Evolutionary conservation across 169 alveolate species (phyloP).

Genomic region (Eimeria brunetti): DNA sequence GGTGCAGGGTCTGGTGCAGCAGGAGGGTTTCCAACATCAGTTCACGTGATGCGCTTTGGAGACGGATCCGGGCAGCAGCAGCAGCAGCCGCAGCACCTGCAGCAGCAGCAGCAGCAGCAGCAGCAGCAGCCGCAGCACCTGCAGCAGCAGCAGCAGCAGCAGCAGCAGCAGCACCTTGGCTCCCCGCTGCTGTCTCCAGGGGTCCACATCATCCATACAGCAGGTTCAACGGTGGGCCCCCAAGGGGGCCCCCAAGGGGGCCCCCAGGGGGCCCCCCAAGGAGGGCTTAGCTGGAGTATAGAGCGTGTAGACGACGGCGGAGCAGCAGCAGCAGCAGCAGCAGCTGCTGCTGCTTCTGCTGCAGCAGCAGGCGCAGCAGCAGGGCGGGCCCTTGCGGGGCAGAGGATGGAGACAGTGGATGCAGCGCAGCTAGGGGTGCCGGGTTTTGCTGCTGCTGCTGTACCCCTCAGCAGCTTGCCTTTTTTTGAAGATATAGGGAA

Average conservation of each 20-base stretch:
- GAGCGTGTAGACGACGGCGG: not conserved
- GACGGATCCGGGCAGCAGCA: no score
- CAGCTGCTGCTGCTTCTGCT: no score
- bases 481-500: not conserved
- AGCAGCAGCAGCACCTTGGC: not conserved
- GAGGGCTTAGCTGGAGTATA: not conserved
- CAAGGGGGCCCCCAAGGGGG: no score
- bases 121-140: no score
- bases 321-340: not conserved
- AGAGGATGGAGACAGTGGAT: not conserved
- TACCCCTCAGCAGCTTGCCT: constrained; percentile 1
- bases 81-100: no score
- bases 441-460: not conserved
- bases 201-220: no score
- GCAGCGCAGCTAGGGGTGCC: not conserved
- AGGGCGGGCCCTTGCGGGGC: not conserved
- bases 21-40: no score
- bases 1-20: no score
- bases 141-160: not conserved
- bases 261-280: not conserved
- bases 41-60: not conserved
- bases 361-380: no score
- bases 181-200: not conserved
- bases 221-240: no score
- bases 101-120: no score